Base-by-base conservation (phyloP, 2,329 filamentous ascomycete genomes). In the Calcarisporium arbuscula region DNA sequence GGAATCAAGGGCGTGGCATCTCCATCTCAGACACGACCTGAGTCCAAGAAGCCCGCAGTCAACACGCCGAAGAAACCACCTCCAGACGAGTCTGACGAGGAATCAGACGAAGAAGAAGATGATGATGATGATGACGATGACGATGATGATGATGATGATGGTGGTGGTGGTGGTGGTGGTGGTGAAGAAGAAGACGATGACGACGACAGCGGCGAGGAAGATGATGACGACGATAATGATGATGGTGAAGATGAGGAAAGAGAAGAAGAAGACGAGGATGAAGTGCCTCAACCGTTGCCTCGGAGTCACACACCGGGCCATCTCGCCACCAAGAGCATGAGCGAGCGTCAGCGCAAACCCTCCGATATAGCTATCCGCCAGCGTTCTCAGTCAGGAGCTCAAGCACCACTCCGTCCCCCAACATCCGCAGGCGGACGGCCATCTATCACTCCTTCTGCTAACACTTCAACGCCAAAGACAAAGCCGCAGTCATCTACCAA, bases 261-360 rank as follows among this genome's bases (percentile, higher is more conserved):
- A 23, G 39, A 43, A 18, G 45, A 50, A 11, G 43, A 46, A n/a
- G 19, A 21, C 19, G 34, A 25, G 22, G 22, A 9, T 9, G n/a
- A 9, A n/a, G n/a, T 30, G 38, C 50, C 51, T 38, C 56, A 53
- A 35, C 57, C 66, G 30, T 51, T 72, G 28, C 61, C 66, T 19
- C 68, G 76, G 45, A 78, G 69, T 50, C 76, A 80, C 52, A 80
- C 76, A 2, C 76, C 76, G 2, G 74, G 76, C 38, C 74, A 79
- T 47, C 64, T 80, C 26, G 60, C 77, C 10, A 68, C 70, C 44
- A 78, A 72, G 59, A 76, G 70, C 57, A 68, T 47, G n/a, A 51
- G 70, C 40, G 64, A 67, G 35, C 62, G 62, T 40, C 64, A 67
- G 38, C 63, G 65, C 33, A 73, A 69, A 27, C 55, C 67, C 19